phyloP scores from a whole-genome alignment of 2,329 filamentous ascomycete species.

The Emmonsiellopsis sp. region DNA sequence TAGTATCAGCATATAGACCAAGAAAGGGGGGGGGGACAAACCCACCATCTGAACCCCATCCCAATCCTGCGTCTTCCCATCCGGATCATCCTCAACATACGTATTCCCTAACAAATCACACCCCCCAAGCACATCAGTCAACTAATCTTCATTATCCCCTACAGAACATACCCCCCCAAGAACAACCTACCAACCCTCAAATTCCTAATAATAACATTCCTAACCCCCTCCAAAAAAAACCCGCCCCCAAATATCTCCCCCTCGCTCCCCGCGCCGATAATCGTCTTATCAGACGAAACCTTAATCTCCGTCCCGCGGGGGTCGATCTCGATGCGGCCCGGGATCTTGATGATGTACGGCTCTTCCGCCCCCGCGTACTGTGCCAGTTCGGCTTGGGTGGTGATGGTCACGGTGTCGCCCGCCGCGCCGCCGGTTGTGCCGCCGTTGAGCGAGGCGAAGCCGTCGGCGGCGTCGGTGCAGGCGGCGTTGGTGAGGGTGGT shows the following conservation, averaged over 20 bases:
- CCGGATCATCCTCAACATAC: background rate
- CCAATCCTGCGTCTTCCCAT: constrained; percentile 1
- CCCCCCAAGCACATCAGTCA: background rate
- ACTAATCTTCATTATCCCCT: background rate
- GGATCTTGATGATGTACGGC: constrained; percentile 2
- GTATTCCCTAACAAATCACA: background rate
- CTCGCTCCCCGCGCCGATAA: background rate
- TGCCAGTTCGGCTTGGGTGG: background rate
- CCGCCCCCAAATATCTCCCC: constrained; percentile 1
- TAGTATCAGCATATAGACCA: background rate
- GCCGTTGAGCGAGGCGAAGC: constrained; percentile 2
- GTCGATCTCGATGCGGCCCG: background rate
- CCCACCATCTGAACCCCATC: constrained; percentile 1
- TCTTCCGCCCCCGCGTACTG: background rate
- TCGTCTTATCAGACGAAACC: background rate
- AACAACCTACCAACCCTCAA: background rate
- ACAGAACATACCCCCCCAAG: background rate
- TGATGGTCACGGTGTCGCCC: background rate
- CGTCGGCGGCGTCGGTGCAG: background rate
- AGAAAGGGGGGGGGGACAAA: background rate
- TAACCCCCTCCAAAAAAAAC: background rate
- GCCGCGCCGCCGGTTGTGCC: background rate
- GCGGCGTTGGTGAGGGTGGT: background rate
- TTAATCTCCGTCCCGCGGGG: background rate
- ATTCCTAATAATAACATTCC: constrained; percentile 2